These are phyloP conservation scores for Xylaria sp. DNA, from an alignment of 2,329 filamentous ascomycete genomes.

Conservation along the genomic window DNA sequence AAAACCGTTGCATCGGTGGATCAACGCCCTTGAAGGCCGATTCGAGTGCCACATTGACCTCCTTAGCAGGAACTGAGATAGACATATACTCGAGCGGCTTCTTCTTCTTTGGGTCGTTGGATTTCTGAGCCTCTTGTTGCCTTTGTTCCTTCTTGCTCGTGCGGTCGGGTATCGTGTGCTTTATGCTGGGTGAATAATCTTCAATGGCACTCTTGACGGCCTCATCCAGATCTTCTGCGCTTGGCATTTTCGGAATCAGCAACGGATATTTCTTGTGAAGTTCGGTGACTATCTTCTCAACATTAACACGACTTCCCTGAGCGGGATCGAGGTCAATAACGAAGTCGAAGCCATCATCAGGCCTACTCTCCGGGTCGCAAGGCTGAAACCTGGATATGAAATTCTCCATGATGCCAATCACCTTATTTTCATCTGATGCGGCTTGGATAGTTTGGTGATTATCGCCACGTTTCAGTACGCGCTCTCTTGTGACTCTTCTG, in stretches of 20 bases:
- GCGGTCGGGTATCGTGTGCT: conserved; percentile 76
- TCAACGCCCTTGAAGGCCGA: conserved; percentile 70
- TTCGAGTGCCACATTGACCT: conserved; percentile 68
- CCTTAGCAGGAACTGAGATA: conserved; percentile 56
- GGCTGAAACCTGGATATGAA: conserved; percentile 89
- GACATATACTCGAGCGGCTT: conserved; percentile 67
- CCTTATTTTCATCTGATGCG: conserved; percentile 75
- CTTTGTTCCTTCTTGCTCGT: conserved; percentile 58
- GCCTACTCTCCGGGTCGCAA: conserved; percentile 70
- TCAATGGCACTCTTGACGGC: conserved; percentile 81
- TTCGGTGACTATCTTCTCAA: conserved; percentile 79
- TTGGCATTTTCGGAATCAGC: conserved; percentile 77
- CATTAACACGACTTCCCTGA: conserved; percentile 81
- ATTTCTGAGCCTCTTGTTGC: conserved; percentile 53
- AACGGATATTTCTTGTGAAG: conserved; percentile 82
- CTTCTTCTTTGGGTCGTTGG: conserved; percentile 54
- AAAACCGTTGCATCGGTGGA: conserved; percentile 71
- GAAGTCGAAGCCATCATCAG: conserved; percentile 84
- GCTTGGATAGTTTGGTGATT: conserved; percentile 99
- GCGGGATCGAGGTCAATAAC: conserved; percentile 86
- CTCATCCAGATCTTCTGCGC: conserved; percentile 76
- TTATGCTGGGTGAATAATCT: conserved; percentile 79
- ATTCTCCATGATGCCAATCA: conserved; percentile 91
- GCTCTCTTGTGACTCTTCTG: conserved; percentile 76
- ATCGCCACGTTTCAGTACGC: conserved; percentile 87